A percentile compares a stretch with the other conserved stretches of the same genome.
Conservation (phyloP, 106 monocot genomes). For the Dioscorea alata region DNA sequence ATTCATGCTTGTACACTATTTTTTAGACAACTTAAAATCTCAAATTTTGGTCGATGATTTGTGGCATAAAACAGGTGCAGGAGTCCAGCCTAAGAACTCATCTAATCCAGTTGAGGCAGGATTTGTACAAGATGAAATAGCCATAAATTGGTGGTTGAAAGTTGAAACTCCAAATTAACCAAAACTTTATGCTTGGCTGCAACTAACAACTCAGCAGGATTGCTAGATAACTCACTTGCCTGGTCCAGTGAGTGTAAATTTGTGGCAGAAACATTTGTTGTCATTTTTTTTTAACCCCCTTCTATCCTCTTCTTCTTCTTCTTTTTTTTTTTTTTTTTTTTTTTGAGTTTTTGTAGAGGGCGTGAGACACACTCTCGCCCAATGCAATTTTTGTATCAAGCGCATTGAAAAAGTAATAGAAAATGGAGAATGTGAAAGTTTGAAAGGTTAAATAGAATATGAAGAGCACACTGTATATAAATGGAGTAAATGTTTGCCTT, state of each 20-base stretch:
- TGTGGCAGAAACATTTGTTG: neutral
- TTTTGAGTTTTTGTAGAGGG: too few species aligned
- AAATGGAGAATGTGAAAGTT: too few species aligned
- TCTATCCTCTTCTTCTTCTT: too few species aligned
- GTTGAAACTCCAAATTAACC: neutral
- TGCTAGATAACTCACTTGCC: slow-evolving; percentile 18
- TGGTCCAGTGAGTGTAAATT: slow-evolving; percentile 29
- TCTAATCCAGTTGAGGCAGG: slow-evolving; percentile 49
- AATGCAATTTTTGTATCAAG: too few species aligned
- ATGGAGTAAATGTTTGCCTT: too few species aligned
- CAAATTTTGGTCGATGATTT: neutral
- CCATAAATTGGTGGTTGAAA: neutral
- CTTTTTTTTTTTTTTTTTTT: neutral
- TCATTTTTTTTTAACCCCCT: neutral
- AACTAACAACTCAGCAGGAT: slow-evolving; percentile 22
- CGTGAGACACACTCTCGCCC: too few species aligned
- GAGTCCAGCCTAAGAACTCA: slow-evolving; percentile 74
- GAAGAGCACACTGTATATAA: too few species aligned
- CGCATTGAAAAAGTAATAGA: too few species aligned
- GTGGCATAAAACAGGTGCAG: slow-evolving; percentile 22
- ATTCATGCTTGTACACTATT: too few species aligned
- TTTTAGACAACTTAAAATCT: neutral
- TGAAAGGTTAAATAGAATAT: too few species aligned
- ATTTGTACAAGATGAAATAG: slow-evolving; percentile 6
- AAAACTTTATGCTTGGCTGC: slow-evolving; percentile 2